Evolutionary conservation across 257 asterid genomes (phyloP).

Genomic region (Solanum etuberosum): DNA sequence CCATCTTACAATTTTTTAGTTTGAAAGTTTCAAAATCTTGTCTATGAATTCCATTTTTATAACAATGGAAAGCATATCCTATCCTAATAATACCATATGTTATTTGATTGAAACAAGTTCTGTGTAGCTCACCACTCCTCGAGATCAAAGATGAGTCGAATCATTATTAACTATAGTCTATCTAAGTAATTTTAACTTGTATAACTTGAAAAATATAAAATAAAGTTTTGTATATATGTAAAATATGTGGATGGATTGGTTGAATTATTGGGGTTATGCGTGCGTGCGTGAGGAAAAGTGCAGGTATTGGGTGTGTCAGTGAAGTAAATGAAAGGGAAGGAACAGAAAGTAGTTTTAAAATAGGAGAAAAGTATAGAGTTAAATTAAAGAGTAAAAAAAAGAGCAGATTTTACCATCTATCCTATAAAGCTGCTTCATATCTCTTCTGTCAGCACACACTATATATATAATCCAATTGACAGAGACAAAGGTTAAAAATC

Average conservation of each 20-base stretch:
- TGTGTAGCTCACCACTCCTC: not conserved
- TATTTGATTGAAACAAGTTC: too few relatives aligned
- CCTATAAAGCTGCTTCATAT: slow-evolving; percentile 82
- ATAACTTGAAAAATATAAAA: not conserved
- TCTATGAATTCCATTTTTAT: not conserved
- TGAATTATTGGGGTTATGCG: slow-evolving; percentile 30
- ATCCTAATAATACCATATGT: too few relatives aligned
- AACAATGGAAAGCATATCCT: not conserved
- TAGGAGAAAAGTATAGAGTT: not conserved
- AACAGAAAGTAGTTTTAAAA: slow-evolving; percentile 54
- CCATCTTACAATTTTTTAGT: not conserved
- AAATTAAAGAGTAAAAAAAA: not conserved
- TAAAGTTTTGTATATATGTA: not conserved
- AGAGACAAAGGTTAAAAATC: slow-evolving; percentile 29
- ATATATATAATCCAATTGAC: slow-evolving; percentile 36
- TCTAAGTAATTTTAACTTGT: not conserved
- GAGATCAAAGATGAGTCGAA: rapidly evolving
- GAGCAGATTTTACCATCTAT: slow-evolving; percentile 31
- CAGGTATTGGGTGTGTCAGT: slow-evolving; percentile 83
- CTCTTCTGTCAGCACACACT: slow-evolving; percentile 45
- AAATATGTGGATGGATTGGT: not conserved
- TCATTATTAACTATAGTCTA: not conserved
- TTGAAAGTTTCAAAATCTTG: not conserved
- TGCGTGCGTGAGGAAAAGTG: slow-evolving; percentile 89
- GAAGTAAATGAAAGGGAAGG: slow-evolving; percentile 43